A percentile compares a stretch with the other conserved stretches of the same genome.
phyloP scores from a whole-genome alignment of 2,329 filamentous ascomycete genomes.

The Lasiodiplodia citricola region DNA sequence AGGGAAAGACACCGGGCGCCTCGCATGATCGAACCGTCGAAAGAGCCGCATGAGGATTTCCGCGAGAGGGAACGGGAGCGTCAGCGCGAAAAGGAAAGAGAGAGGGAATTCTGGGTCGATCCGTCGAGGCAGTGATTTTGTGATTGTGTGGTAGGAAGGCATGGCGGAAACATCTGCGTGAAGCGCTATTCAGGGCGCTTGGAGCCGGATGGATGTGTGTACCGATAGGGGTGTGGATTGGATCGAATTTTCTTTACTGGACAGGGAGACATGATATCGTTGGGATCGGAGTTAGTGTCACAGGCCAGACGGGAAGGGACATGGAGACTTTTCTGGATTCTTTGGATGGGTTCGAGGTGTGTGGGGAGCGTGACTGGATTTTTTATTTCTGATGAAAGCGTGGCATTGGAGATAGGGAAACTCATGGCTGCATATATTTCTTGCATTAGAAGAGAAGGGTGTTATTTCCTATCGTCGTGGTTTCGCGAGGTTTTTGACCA shows the following conservation, averaged over 20 bases:
- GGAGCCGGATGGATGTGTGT: background rate
- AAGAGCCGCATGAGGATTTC: constrained; percentile 8
- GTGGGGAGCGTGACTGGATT: background rate
- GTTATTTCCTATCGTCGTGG: background rate
- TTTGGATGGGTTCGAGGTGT: background rate
- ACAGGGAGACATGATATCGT: background rate
- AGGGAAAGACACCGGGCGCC: constrained; percentile 11
- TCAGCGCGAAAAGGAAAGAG: constrained; percentile 13
- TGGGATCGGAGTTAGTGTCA: background rate
- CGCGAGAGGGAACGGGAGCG: constrained; percentile 20
- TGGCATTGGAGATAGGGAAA: constrained; percentile 1
- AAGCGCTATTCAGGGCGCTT: background rate
- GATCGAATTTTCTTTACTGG: background rate
- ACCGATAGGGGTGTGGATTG: background rate
- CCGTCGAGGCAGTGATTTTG: constrained; percentile 19
- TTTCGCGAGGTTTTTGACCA: background rate
- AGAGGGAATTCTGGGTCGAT: constrained; percentile 15
- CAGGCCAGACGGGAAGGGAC: background rate
- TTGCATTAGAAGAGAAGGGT: constrained; percentile 13
- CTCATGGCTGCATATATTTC: constrained; percentile 12
- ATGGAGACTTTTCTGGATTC: background rate
- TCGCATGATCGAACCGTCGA: constrained; percentile 19
- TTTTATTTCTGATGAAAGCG: background rate
- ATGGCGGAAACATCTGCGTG: background rate
- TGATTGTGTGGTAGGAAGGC: background rate